Evolutionary conservation across 768 basidiomycete species (phyloP), one percentile per base, ranked within the genome.

Genomic region (Fistulinella prunicolor): DNA sequence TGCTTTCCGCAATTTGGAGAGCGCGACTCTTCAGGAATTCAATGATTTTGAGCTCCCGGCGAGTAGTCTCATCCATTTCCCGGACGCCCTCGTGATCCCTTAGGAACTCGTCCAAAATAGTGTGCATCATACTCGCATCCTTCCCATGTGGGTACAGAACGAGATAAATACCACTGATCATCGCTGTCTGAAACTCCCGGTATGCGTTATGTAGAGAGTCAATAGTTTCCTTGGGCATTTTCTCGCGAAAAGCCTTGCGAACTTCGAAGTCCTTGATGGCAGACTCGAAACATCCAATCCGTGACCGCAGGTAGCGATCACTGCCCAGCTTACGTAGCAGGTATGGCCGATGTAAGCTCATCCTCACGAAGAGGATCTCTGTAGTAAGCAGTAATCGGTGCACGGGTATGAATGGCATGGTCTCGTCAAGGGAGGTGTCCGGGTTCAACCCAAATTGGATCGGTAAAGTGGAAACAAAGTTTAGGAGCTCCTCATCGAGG

Each of bases 361-460:
- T 85, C 47, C 90, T 79, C 43, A 92, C 85, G 61, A 92, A 93
- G 39, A 91, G 77, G 44, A 94, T 82, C 66, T 96, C 94, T 0
- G 94, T 94, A 42, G 89, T 82, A 46, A 96, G 78, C 36, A 95
- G 79, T 69, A 89, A 95, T 38, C 94, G 82, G 59, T 96, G 93
- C 32, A 88, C 76, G 3, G 89, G 85, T 44, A 96, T 73, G 57
- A 78, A 90, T 32, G 71, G 73, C 58, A 73, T 72, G 21, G 73
- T 70, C 44, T 81, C 77, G 66, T 95, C 93, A 32, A 89, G 75
- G 5, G 83, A 83, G 30, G 72, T 85, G 67, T 95, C 89, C 3
- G 91, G 85, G 23, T 85, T 75, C 39, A 87, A 65, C 21, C 87
- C 68, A 62, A 82, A 94, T 61, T 91, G 83, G 12, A 88, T 85